A percentile compares a stretch with the other conserved stretches of the same genome.
These are phyloP conservation scores for Pelargonium fulgidum DNA, from an alignment of 441 rosid species.

Conservation along the genomic window DNA sequence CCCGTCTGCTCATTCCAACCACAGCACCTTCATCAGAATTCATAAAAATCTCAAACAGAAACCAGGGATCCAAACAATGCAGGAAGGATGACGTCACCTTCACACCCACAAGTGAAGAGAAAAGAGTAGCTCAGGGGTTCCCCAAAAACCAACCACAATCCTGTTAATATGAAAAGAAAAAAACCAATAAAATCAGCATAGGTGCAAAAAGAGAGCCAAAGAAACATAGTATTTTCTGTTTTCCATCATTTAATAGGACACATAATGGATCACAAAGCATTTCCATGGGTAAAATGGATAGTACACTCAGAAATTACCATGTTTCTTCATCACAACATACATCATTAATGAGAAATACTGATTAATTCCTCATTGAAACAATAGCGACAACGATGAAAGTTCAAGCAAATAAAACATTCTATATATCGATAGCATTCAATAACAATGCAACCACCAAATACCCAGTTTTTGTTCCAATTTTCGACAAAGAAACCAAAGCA, in stretches of 20 bases:
- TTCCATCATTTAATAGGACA: background rate
- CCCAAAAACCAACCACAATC: conserved; percentile 18
- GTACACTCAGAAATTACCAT: conserved; percentile 28
- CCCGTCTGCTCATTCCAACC: conserved; percentile 8
- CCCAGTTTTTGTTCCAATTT: background rate
- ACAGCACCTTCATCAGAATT: conserved; percentile 22
- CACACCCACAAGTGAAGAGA: conserved; percentile 16
- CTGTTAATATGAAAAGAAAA: conserved; percentile 22
- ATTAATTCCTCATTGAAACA: background rate
- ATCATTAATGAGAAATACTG: background rate
- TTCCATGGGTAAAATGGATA: conserved; percentile 7
- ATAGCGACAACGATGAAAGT: background rate
- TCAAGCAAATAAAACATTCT: background rate
- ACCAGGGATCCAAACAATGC: conserved; percentile 26
- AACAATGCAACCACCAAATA: conserved; percentile 14
- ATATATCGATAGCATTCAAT: background rate
- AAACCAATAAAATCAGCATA: conserved; percentile 11
- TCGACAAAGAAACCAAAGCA: background rate
- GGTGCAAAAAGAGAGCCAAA: conserved; percentile 32
- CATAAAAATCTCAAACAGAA: conserved; percentile 2
- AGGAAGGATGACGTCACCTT: conserved; percentile 12
- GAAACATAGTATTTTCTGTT: background rate
- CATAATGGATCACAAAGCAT: background rate
- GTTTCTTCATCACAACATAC: background rate
- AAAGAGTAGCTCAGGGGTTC: background rate